Base-by-base conservation (phyloP, 106 monocot genomes). In the Xerophyta viscosa region DNA sequence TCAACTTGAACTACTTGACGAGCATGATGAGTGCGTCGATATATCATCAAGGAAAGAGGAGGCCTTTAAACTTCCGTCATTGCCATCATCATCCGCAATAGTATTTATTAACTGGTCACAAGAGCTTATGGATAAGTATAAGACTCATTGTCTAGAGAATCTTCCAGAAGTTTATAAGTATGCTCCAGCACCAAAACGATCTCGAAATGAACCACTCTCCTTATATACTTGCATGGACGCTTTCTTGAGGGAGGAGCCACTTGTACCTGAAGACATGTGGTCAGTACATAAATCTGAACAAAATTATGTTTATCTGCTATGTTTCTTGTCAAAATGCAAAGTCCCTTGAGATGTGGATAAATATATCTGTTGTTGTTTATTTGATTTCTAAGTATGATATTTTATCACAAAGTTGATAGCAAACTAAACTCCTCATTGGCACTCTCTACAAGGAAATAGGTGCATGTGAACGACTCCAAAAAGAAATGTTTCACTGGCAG, bases 211-310 rank as follows among this genome's bases (percentile, higher is more conserved):
- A 54, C 89, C 85, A 43, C 79, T 98, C 21, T 98, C 96, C 0
- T 62, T 98, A 9, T 98, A 98, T 79, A 65, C 96, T 31, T 98
- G 96, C 66, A 58, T 98, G 55, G 96, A 98, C 76, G 96, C 89
- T 52, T 98, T 98, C 70, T 79, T 98, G 66, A 71, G 96, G 39
- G 96, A 98, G 63, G 96, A 98, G 33, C 96, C 96, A 48, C 49
- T 98, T 29, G 89, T 89, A 12, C 85, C 96, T 39, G 87, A 98
- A 60, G 96, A 98, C 41, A 98, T 98, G 96, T 98, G 96, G 96
- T 98, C 50, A 82, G 85, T 86, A 15, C 2, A 10, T 1, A 12
- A 33, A 33, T 33, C 5, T 11, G 11, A 33, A 33, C 11, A 33
- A 11, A n/a, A n/a, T n/a, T n/a, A n/a, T n/a, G n/a, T n/a, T n/a